Percentiles rank a stretch among this genome's conserved stretches.
These are phyloP conservation scores for Diaporthe helianthi DNA, from an alignment of 2,329 filamentous ascomycete species.

Conservation along the genomic window DNA sequence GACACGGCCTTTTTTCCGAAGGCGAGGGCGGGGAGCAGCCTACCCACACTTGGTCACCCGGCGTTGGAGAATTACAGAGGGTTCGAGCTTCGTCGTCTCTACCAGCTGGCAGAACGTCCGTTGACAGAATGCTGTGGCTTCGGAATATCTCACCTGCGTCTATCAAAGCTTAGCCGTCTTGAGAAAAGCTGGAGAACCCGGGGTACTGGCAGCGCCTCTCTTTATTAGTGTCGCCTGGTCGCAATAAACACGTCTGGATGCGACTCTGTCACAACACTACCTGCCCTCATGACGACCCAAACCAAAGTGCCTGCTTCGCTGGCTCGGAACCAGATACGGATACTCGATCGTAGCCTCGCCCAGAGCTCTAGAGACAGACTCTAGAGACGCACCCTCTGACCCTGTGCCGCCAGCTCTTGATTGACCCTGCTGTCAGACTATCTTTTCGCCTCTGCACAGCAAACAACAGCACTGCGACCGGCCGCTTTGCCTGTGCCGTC, in stretches of 20 bases:
- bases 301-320: conserved; percentile 4
- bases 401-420: conserved; percentile 14
- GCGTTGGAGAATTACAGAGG: background rate
- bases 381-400: background rate
- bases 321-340: conserved; percentile 9
- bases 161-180: conserved; percentile 24
- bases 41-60: conserved; percentile 43
- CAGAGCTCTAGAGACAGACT: too few relatives aligned
- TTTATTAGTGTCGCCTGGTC: conserved; percentile 20
- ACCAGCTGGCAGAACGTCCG: conserved; percentile 8
- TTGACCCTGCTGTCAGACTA: background rate
- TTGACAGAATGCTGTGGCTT: conserved; percentile 12
- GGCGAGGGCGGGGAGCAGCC: conserved; percentile 46
- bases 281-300: background rate
- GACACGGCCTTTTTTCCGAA: conserved; percentile 54
- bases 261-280: background rate
- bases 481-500: conserved; percentile 11
- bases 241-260: conserved; percentile 16
- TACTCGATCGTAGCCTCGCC: conserved; percentile 15
- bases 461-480: conserved; percentile 11
- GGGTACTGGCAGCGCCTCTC: conserved; percentile 8
- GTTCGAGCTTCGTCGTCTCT: background rate
- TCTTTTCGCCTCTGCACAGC: background rate
- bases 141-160: conserved; percentile 23
- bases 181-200: conserved; percentile 19